Base-by-base conservation (phyloP, 139 green algal genomes). In the Raphidocelis subcapitata region DNA sequence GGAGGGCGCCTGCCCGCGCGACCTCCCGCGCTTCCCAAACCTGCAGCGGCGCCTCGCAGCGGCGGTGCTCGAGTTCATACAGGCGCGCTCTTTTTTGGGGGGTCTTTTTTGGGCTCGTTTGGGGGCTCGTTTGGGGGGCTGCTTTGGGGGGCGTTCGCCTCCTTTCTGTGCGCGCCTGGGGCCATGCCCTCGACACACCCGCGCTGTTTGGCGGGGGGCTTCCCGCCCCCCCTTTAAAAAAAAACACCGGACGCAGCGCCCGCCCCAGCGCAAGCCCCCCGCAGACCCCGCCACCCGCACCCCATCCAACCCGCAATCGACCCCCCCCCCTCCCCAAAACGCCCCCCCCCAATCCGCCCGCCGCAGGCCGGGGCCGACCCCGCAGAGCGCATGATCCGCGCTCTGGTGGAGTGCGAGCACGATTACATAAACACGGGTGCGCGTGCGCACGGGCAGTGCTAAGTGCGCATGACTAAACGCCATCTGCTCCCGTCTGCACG, bases 351-450 rank as follows among this genome's bases (percentile, higher is more conserved):
- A 16, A 20, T 20, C 61, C 66, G 56, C 41, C 28, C 24, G 0
- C 5, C 56, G 63, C 59, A 76, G 69, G 21, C 63, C 37, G 88
- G 85, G 23, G 82, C 84, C 0, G 57, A 80, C 33, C 89, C 85
- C 28, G 85, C 91, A 21, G 88, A 93, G 79, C 72, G 73, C 36
- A 92, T 93, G 89, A 89, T 94, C 37, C 62, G 74, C 3, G 74
- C 79, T 31, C 69, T 93, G 41, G 82, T 97, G 10, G 89, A 86
- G 0, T 98, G 95, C 79, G 94, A 98, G 88, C 85, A 93, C 62
- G 91, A 93, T 26, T 97, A 94, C 89, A 98, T 99, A 84, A 99
- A 99, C 86, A 97, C n/a, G n/a, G n/a, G n/a, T n/a, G n/a, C n/a
- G n/a, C n/a, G n/a, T n/a, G n/a, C n/a, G n/a, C n/a, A n/a, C n/a